Percentiles rank a stretch among this genome's conserved stretches.
Conservation (phyloP, 2,329 filamentous ascomycete species). For the Penicillium sp. region DNA sequence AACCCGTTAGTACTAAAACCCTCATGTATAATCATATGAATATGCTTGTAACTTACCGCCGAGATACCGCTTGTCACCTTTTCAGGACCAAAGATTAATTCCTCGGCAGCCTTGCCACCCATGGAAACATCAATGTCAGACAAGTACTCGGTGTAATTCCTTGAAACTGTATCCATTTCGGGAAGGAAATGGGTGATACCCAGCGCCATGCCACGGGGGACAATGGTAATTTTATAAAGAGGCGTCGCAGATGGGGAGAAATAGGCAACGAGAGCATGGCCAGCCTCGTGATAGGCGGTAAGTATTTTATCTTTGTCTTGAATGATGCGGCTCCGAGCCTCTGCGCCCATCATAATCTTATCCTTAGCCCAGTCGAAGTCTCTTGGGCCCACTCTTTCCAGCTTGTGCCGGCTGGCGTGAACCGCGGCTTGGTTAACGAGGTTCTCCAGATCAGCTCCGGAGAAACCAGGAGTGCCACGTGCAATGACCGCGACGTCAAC, state of each 20-base stretch:
- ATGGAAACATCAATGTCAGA: slow-evolving; percentile 75
- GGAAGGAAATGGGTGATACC: slow-evolving; percentile 86
- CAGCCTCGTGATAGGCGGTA: slow-evolving; percentile 95
- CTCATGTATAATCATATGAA: background rate
- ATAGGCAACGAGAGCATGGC: slow-evolving; percentile 85
- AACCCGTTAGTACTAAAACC: background rate
- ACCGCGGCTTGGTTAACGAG: slow-evolving; percentile 95
- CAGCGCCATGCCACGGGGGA: slow-evolving; percentile 80
- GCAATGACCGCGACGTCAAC: slow-evolving; percentile 83
- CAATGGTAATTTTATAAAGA: slow-evolving; percentile 95
- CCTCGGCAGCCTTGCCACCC: slow-evolving; percentile 83
- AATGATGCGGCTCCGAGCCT: slow-evolving; percentile 84
- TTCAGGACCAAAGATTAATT: slow-evolving; percentile 86
- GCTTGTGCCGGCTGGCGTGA: slow-evolving; percentile 84
- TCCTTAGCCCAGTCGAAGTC: slow-evolving; percentile 98
- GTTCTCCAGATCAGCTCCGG: slow-evolving; percentile 93
- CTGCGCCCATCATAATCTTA: slow-evolving; percentile 94
- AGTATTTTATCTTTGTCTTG: slow-evolving; percentile 89
- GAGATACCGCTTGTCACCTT: slow-evolving; percentile 87
- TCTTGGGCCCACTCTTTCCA: slow-evolving; percentile 66
- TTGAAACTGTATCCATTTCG: slow-evolving; percentile 87
- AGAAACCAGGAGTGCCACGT: slow-evolving; percentile 83
- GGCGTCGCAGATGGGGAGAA: slow-evolving; percentile 71
- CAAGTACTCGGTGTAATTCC: slow-evolving; percentile 78
- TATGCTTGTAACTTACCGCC: slow-evolving; percentile 51